These are phyloP conservation scores for Pseudonitzschia multiseries DNA, from an alignment of 108 stramenopile genomes.

Conservation along the genomic window DNA sequence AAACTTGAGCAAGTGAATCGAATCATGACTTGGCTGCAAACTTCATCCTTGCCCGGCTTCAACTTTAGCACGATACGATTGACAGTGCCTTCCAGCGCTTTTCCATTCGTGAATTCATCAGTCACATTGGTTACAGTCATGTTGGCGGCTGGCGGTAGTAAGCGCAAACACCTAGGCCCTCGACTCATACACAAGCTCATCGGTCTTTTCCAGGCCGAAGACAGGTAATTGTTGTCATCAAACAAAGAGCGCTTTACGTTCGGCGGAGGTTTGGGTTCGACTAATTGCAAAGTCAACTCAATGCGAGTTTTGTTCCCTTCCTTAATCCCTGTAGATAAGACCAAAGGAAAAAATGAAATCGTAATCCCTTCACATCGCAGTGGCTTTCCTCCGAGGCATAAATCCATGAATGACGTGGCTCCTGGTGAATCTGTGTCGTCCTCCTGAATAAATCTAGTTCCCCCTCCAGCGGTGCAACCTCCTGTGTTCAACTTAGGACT, in stretches of 20 bases:
- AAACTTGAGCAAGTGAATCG: constrained; percentile 42
- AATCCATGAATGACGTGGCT: constrained; percentile 27
- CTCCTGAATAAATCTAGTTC: constrained; percentile 75
- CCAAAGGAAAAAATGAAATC: constrained; percentile 44
- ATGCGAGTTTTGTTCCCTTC: constrained; percentile 21
- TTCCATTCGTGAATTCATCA: constrained; percentile 44
- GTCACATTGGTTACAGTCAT: constrained; percentile 71
- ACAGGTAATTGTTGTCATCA: constrained; percentile 79
- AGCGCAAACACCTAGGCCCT: constrained; percentile 76
- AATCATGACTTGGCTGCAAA: constrained; percentile 58
- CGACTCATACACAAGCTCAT: constrained; percentile 44
- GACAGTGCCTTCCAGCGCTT: constrained; percentile 80
- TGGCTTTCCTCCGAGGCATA: constrained; percentile 70
- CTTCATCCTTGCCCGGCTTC: constrained; percentile 48
- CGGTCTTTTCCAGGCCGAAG: constrained; percentile 74
- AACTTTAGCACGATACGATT: constrained; percentile 73
- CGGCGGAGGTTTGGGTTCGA: constrained; percentile 20
- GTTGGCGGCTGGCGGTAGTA: constrained; percentile 63
- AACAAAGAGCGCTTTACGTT: constrained; percentile 54
- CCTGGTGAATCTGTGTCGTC: constrained; percentile 51
- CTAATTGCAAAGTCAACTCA: constrained; percentile 42
- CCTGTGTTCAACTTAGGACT: constrained; percentile 34
- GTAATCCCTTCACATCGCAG: constrained; percentile 64
- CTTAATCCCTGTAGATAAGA: constrained; percentile 23
- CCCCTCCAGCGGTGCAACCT: constrained; percentile 45